These are phyloP conservation scores for Extremus antarcticus DNA, from an alignment of 495 filamentous ascomycete species.

Conservation along the genomic window DNA sequence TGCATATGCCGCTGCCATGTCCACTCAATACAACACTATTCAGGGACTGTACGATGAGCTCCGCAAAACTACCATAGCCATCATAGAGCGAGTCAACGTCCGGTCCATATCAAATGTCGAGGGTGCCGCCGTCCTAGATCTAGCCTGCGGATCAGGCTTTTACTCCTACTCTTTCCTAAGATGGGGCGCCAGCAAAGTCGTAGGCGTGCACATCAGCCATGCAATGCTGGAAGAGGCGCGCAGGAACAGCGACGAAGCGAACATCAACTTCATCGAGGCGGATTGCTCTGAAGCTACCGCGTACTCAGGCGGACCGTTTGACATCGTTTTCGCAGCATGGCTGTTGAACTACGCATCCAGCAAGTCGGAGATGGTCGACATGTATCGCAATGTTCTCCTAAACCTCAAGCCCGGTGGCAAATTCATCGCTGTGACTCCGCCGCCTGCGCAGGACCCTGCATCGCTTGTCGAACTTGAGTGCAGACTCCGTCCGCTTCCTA, in stretches of 20 bases:
- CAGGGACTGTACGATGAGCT: constrained; percentile 16
- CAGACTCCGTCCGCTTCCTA: constrained; percentile 5
- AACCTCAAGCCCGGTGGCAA: constrained; percentile 28
- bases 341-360: constrained; percentile 32
- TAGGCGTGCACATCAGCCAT: neutral
- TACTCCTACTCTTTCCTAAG: constrained; percentile 18
- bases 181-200: constrained; percentile 24
- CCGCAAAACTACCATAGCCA: constrained; percentile 9
- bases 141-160: constrained; percentile 25
- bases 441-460: constrained; percentile 10
- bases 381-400: constrained; percentile 28
- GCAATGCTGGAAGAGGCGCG: constrained; percentile 5
- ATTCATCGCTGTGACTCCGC: constrained; percentile 28
- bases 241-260: neutral
- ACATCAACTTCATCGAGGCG: constrained; percentile 13
- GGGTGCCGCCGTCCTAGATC: constrained; percentile 24
- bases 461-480: constrained; percentile 1
- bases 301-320: constrained; percentile 28
- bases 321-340: constrained; percentile 32
- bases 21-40: constrained; percentile 3
- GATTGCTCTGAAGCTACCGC: constrained; percentile 18
- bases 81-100: constrained; percentile 21
- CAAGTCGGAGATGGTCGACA: constrained; percentile 21
- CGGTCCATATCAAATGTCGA: constrained; percentile 14
- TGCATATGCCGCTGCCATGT: constrained; percentile 1